Percentiles rank a stretch among this genome's conserved stretches.
phyloP scores from a whole-genome alignment of 2,329 filamentous ascomycete genomes.

The Drechslerella coelobrocha region DNA sequence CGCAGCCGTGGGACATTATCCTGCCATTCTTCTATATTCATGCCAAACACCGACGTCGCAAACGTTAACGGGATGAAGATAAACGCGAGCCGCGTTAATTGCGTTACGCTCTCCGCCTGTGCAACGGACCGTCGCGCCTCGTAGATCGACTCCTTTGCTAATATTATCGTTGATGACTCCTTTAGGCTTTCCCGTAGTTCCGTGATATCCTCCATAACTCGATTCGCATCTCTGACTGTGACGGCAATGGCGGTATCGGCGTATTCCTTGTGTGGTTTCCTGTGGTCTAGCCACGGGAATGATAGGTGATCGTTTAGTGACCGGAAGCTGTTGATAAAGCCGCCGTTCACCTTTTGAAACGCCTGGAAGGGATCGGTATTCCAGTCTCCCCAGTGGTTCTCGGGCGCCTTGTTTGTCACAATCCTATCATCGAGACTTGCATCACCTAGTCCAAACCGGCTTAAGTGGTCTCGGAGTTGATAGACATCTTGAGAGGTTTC shows the following conservation, averaged over 20 bases:
- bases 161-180: slow-evolving; percentile 5
- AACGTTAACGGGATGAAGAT: slow-evolving; percentile 61
- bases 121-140: slow-evolving; percentile 55
- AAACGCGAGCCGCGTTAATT: slow-evolving; percentile 60
- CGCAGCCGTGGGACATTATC: slow-evolving; percentile 22
- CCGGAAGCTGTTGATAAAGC: neutral
- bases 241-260: neutral
- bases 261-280: slow-evolving; percentile 2
- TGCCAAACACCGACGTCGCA: slow-evolving; percentile 60
- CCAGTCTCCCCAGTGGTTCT: neutral
- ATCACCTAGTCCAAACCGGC: neutral
- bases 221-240: neutral
- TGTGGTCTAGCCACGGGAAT: slow-evolving; percentile 12
- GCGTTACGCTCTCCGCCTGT: slow-evolving; percentile 56
- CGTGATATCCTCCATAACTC: slow-evolving; percentile 14
- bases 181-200: slow-evolving; percentile 21
- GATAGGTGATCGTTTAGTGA: slow-evolving; percentile 21
- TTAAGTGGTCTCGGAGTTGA: slow-evolving; percentile 10
- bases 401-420: neutral
- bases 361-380: slow-evolving; percentile 12
- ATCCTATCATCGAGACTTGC: neutral
- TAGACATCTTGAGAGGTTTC: slow-evolving; percentile 25
- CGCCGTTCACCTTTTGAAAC: slow-evolving; percentile 9
- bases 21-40: slow-evolving; percentile 58
- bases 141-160: slow-evolving; percentile 37